A percentile compares a stretch with the other conserved stretches of the same genome.
These are phyloP conservation scores for Curvularia hawaiiensis DNA, from an alignment of 2,329 filamentous ascomycete species.

Conservation along the genomic window DNA sequence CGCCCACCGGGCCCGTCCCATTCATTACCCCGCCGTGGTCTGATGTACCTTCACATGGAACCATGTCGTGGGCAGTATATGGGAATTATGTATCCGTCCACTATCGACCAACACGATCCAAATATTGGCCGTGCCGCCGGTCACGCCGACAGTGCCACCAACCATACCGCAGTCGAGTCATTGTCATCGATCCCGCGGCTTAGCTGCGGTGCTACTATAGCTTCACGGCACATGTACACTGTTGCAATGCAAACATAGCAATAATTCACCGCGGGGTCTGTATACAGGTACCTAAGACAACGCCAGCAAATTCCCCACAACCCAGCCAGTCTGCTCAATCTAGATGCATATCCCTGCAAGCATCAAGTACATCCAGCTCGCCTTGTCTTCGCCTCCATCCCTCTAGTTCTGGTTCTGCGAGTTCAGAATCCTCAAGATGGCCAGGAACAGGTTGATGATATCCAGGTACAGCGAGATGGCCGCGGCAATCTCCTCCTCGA, in stretches of 20 bases:
- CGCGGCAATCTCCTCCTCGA: constrained; percentile 97
- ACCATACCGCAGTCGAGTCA: not conserved
- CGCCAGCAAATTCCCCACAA: not conserved
- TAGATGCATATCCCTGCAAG: not conserved
- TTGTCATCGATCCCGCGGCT: not conserved
- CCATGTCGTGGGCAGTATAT: not conserved
- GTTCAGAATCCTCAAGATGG: constrained; percentile 94
- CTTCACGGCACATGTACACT: not conserved
- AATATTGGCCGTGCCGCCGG: not conserved
- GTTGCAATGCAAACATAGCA: not conserved
- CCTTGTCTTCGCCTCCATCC: too few relatives aligned
- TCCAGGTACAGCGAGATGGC: constrained; percentile 95
- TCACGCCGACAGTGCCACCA: not conserved
- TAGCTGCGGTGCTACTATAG: not conserved
- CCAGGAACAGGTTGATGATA: constrained; percentile 95
- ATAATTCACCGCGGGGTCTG: not conserved
- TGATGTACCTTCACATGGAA: constrained; percentile 5
- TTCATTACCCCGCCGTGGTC: constrained; percentile 24
- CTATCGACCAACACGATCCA: not conserved
- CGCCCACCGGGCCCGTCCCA: constrained; percentile 9
- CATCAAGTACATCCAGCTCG: not conserved
- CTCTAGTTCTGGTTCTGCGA: constrained; percentile 88
- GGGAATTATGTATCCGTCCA: too few relatives aligned
- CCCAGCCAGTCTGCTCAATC: not conserved
- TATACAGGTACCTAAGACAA: not conserved